Conservation (phyloP, 495 filamentous ascomycete genomes). For the Podospora anserina region DNA sequence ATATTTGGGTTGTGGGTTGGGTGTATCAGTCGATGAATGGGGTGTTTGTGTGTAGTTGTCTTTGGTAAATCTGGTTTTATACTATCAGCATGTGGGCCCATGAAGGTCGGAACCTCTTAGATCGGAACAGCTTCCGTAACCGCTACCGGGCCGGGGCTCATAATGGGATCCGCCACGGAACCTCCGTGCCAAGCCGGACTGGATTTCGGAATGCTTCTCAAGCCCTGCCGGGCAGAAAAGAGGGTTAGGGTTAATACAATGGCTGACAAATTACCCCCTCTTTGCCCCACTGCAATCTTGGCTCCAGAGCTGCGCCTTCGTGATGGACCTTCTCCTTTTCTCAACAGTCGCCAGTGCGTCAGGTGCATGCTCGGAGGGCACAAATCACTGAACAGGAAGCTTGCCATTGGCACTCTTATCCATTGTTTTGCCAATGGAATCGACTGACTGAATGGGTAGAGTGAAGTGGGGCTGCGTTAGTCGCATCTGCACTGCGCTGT, state of each 20-base stretch:
- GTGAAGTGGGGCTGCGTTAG: background rate
- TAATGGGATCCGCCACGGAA: background rate
- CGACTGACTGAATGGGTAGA: background rate
- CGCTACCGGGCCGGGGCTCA: no score
- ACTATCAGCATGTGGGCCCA: no score
- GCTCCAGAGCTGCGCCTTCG: background rate
- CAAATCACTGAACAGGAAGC: background rate
- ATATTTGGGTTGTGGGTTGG: no score
- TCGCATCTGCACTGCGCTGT: background rate
- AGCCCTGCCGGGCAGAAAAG: no score
- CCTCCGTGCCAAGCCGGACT: background rate
- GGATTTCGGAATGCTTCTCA: background rate
- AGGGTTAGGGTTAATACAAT: background rate
- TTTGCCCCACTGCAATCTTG: background rate
- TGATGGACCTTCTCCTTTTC: background rate
- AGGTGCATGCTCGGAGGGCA: background rate
- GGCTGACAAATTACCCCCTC: background rate
- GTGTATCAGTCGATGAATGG: no score
- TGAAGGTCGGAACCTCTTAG: background rate
- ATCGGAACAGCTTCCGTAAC: background rate
- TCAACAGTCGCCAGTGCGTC: background rate
- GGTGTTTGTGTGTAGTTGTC: no score
- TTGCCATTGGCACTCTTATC: background rate
- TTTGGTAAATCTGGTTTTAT: no score
- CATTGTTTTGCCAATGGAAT: background rate